Evolutionary conservation across 2,329 filamentous ascomycete species (phyloP).

Genomic region (Neonectria neomacrospora): DNA sequence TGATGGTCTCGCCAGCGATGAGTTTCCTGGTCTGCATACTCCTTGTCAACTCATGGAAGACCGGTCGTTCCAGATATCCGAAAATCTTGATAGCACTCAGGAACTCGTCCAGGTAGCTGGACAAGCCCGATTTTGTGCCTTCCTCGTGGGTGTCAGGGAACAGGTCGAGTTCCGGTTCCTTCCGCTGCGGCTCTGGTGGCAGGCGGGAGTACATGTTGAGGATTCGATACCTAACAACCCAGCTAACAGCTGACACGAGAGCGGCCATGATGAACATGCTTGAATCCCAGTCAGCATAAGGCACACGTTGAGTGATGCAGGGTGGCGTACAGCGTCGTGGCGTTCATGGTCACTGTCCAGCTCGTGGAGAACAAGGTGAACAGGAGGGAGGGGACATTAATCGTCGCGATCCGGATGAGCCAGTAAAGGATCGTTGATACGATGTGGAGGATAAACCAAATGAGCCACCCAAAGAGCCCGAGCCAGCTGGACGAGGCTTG

Average conservation of each 20-base stretch:
- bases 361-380: slow-evolving; percentile 93
- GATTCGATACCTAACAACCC: slow-evolving; percentile 94
- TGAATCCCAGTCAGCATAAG: slow-evolving; percentile 29
- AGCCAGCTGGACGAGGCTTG: slow-evolving; percentile 65
- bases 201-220: slow-evolving; percentile 96
- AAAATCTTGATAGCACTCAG: slow-evolving; percentile 99
- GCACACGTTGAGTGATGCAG: slow-evolving; percentile 8
- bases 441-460: slow-evolving; percentile 66
- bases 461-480: slow-evolving; percentile 64
- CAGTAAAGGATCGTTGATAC: slow-evolving; percentile 76
- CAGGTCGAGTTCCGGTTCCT: slow-evolving; percentile 93
- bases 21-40: slow-evolving; percentile 99
- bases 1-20: slow-evolving; percentile 93
- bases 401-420: slow-evolving; percentile 84
- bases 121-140: slow-evolving; percentile 87
- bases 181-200: slow-evolving; percentile 92
- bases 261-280: slow-evolving; percentile 81
- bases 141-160: slow-evolving; percentile 94
- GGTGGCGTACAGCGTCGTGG: slow-evolving; percentile 82
- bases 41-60: slow-evolving; percentile 96
- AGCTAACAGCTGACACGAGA: slow-evolving; percentile 86
- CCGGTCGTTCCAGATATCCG: slow-evolving; percentile 93
- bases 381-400: slow-evolving; percentile 88
- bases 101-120: slow-evolving; percentile 98
- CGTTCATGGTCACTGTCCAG: slow-evolving; percentile 98